Conservation (phyloP, 257 asterid species). For the Lycium ferocissimum region DNA sequence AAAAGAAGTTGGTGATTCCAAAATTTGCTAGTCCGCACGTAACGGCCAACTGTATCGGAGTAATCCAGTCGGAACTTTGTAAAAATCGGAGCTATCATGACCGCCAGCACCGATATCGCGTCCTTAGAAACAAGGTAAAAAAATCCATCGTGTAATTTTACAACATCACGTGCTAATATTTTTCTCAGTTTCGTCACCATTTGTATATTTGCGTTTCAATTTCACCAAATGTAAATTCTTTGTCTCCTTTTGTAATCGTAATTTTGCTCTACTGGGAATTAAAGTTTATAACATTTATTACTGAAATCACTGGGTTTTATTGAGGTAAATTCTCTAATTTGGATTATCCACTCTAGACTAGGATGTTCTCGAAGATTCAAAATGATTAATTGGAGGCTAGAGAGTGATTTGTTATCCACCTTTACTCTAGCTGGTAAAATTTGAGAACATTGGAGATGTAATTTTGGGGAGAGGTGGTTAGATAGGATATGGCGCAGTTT, state of each 20-base stretch:
- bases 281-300: background rate
- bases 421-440: background rate
- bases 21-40: background rate
- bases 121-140: constrained; percentile 66
- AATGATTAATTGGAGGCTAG: background rate
- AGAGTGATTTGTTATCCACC: constrained; percentile 8
- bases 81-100: constrained; percentile 44
- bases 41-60: constrained; percentile 17
- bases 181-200: constrained; percentile 5
- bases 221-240: background rate
- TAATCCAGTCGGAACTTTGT: background rate
- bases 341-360: background rate
- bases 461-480: no score
- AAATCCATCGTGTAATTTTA: background rate
- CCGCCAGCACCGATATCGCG: constrained; percentile 52
- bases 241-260: background rate
- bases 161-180: constrained; percentile 20
- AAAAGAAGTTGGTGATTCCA: constrained; percentile 19
- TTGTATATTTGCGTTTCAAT: background rate
- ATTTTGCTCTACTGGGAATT: constrained; percentile 12
- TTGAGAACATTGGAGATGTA: background rate
- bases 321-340: background rate
- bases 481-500: no score
- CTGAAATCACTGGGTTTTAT: background rate
- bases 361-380: background rate